These are phyloP conservation scores for Nicotiana undulata DNA, from an alignment of 257 asterid species.

Conservation along the genomic window DNA sequence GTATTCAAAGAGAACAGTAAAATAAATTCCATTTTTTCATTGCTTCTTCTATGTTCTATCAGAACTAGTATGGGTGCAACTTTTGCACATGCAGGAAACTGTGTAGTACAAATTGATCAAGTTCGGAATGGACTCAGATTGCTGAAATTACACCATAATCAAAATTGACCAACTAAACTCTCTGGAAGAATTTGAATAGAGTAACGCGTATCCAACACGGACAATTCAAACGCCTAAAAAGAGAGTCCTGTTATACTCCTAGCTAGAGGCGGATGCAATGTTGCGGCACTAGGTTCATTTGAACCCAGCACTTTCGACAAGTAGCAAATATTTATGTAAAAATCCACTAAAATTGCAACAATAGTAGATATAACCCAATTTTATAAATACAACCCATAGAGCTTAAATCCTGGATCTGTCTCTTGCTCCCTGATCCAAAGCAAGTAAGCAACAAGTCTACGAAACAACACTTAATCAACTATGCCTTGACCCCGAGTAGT, in stretches of 20 bases:
- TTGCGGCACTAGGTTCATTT: too few relatives aligned
- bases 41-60: neutral
- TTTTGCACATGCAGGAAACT: neutral
- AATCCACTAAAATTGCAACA: too few relatives aligned
- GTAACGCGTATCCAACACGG: neutral
- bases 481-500: neutral
- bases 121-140: neutral
- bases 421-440: neutral
- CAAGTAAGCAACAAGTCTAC: neutral
- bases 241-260: neutral
- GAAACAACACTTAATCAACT: neutral
- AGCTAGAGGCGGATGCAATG: too few relatives aligned
- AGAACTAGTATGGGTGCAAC: neutral
- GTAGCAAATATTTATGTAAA: too few relatives aligned
- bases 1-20: neutral
- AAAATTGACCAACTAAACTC: neutral
- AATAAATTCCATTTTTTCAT: neutral
- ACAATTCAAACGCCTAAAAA: neutral
- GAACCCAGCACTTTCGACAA: too few relatives aligned
- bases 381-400: too few relatives aligned
- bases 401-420: too few relatives aligned
- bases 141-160: neutral
- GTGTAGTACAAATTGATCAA: neutral
- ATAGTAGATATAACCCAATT: too few relatives aligned
- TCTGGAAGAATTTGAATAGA: neutral